A percentile compares a stretch with the other conserved stretches of the same genome.
phyloP scores from a whole-genome alignment of 2,329 filamentous ascomycete genomes.

The Dactylellina leptospora region DNA sequence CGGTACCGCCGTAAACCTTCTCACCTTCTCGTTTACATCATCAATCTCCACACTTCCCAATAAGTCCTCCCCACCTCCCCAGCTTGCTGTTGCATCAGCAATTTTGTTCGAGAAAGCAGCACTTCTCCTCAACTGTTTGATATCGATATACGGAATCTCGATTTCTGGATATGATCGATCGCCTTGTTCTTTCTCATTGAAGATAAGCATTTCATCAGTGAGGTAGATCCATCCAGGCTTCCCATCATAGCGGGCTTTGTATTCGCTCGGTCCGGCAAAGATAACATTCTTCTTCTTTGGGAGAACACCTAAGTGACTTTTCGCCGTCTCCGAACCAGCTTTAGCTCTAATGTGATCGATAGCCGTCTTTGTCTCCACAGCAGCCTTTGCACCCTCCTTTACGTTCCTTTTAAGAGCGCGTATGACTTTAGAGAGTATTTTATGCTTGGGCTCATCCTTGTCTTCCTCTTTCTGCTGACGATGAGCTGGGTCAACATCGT shows the following conservation, averaged over 20 bases:
- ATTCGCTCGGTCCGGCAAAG: slow-evolving; percentile 74
- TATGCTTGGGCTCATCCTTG: slow-evolving; percentile 61
- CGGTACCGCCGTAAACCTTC: slow-evolving; percentile 74
- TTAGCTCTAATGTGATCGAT: slow-evolving; percentile 76
- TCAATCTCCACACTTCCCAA: slow-evolving; percentile 76
- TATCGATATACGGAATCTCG: slow-evolving; percentile 66
- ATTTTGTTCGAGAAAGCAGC: slow-evolving; percentile 67
- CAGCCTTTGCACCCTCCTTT: slow-evolving; percentile 76
- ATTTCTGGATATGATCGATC: slow-evolving; percentile 78
- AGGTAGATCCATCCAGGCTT: slow-evolving; percentile 77
- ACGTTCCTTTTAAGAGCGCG: not conserved
- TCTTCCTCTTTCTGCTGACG: slow-evolving; percentile 65
- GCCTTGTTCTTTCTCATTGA: slow-evolving; percentile 75
- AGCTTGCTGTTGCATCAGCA: slow-evolving; percentile 80
- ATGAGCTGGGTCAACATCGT: slow-evolving; percentile 62
- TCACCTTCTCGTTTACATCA: slow-evolving; percentile 58
- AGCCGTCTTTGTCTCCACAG: slow-evolving; percentile 74
- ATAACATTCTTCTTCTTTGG: slow-evolving; percentile 62
- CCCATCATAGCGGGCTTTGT: slow-evolving; percentile 75
- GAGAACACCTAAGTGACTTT: slow-evolving; percentile 76
- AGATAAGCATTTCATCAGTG: slow-evolving; percentile 72
- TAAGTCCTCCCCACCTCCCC: slow-evolving; percentile 77
- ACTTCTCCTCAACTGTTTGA: slow-evolving; percentile 2
- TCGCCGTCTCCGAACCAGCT: slow-evolving; percentile 69
- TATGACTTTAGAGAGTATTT: slow-evolving; percentile 76